These are phyloP conservation scores for Lobosporangium transversale DNA, from an alignment of 192 early-diverging fungal species.

Conservation along the genomic window DNA sequence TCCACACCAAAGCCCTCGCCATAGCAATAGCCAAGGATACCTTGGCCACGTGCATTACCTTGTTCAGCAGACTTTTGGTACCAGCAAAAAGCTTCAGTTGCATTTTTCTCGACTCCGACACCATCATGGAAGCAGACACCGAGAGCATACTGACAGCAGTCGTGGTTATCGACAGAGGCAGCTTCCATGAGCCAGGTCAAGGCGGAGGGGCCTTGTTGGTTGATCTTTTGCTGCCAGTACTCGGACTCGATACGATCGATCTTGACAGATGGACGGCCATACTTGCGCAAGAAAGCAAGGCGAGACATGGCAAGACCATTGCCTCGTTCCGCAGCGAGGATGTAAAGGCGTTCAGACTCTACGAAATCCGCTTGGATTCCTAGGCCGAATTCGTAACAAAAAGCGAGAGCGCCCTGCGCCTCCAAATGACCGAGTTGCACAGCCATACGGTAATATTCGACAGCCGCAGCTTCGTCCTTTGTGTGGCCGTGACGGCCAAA, in stretches of 20 bases:
- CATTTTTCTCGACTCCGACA: slow-evolving; percentile 74
- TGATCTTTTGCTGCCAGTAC: slow-evolving; percentile 74
- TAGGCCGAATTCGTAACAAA: slow-evolving; percentile 75
- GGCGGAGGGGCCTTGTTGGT: slow-evolving; percentile 60
- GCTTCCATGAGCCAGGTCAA: slow-evolving; percentile 74
- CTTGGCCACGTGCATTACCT: slow-evolving; percentile 64
- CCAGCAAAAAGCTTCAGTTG: slow-evolving; percentile 69
- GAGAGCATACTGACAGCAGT: slow-evolving; percentile 71
- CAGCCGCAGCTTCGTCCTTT: slow-evolving; percentile 59
- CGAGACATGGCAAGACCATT: slow-evolving; percentile 66
- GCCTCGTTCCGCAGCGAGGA: slow-evolving; percentile 61
- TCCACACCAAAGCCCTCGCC: slow-evolving; percentile 67
- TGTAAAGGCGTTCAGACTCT: slow-evolving; percentile 72
- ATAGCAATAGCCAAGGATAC: slow-evolving; percentile 70
- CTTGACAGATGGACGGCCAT: slow-evolving; percentile 80
- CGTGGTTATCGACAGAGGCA: slow-evolving; percentile 63
- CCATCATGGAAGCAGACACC: slow-evolving; percentile 86
- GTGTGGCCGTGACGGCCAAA: slow-evolving; percentile 62
- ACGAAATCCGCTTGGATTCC: slow-evolving; percentile 70
- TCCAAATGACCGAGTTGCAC: slow-evolving; percentile 56
- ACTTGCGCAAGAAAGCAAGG: slow-evolving; percentile 78
- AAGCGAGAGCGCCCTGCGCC: slow-evolving; percentile 70
- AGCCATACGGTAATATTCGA: slow-evolving; percentile 66
- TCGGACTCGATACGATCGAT: slow-evolving; percentile 86
- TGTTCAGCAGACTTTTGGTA: slow-evolving; percentile 64